These are phyloP conservation scores for Phlebiopsis gigantea DNA, from an alignment of 768 basidiomycete genomes.

Conservation along the genomic window DNA sequence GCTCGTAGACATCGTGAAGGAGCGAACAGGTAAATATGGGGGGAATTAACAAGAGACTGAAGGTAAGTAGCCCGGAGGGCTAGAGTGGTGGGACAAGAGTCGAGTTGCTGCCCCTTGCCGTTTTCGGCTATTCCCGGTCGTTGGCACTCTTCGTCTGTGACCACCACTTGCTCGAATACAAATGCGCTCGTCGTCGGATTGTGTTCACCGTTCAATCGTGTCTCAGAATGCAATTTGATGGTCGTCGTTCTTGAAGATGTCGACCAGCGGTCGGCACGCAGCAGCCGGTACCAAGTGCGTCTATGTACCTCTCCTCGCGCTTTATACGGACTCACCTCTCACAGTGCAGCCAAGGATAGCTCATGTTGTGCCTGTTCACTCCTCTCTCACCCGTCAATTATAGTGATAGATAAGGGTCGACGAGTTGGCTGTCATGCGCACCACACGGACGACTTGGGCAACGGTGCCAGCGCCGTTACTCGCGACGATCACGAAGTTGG, in stretches of 20 bases:
- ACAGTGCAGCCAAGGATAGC: neutral
- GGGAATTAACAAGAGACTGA: neutral
- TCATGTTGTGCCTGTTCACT: neutral
- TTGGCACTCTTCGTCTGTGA: neutral
- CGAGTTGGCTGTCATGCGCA: too few species aligned
- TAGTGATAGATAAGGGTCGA: too few species aligned
- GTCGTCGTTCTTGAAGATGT: neutral
- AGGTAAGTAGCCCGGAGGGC: slow-evolving; percentile 3
- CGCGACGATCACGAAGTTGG: too few species aligned
- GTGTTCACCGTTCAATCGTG: too few species aligned
- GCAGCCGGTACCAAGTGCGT: neutral
- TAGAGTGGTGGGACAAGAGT: neutral
- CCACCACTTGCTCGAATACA: neutral
- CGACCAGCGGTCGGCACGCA: neutral
- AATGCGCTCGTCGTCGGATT: too few species aligned
- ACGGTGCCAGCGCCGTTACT: too few species aligned
- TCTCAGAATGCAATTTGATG: too few species aligned
- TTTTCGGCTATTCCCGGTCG: slow-evolving; percentile 5
- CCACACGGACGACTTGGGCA: too few species aligned
- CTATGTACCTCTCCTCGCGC: neutral
- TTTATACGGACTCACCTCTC: neutral
- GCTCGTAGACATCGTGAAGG: slow-evolving; percentile 33
- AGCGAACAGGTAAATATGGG: neutral
- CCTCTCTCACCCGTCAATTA: too few species aligned
- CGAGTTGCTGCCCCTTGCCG: neutral